phyloP scores from a whole-genome alignment of 768 basidiomycete species.

The Russula foetens region DNA sequence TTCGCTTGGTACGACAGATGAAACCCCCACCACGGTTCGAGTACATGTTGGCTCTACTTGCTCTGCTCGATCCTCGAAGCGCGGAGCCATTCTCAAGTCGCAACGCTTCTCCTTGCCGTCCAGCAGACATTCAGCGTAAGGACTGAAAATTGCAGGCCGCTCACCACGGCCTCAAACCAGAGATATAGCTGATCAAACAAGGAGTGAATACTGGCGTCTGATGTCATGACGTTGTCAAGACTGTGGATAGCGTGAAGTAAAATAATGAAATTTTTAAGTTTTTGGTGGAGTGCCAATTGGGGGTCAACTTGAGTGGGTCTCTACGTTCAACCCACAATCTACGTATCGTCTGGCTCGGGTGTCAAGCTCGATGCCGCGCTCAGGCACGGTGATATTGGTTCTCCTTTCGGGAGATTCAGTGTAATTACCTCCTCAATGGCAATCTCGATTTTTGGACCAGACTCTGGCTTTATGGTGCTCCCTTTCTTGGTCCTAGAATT shows the following conservation, averaged over 20 bases:
- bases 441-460: slow-evolving; percentile 35
- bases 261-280: too few species aligned
- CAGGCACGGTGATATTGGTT: neutral
- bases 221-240: too few species aligned
- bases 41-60: slow-evolving; percentile 11
- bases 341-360: slow-evolving; percentile 4
- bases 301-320: too few species aligned
- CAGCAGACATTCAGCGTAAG: too few species aligned
- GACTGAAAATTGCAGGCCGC: too few species aligned
- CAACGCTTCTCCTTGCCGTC: too few species aligned
- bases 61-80: slow-evolving; percentile 4
- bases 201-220: too few species aligned
- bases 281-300: too few species aligned
- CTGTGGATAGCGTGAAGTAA: too few species aligned
- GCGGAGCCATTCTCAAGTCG: slow-evolving; percentile 2
- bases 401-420: neutral
- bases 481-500: slow-evolving; percentile 19
- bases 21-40: slow-evolving; percentile 13
- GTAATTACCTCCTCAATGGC: slow-evolving; percentile 27
- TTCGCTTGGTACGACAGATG: neutral
- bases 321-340: neutral
- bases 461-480: neutral
- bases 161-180: too few species aligned
- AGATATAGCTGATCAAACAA: too few species aligned
- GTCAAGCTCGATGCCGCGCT: slow-evolving; percentile 11